Evolutionary conservation across 108 stramenopile genomes (phyloP), one percentile per base, ranked within the genome.

Genomic region (Chaetoceros muelleri): DNA sequence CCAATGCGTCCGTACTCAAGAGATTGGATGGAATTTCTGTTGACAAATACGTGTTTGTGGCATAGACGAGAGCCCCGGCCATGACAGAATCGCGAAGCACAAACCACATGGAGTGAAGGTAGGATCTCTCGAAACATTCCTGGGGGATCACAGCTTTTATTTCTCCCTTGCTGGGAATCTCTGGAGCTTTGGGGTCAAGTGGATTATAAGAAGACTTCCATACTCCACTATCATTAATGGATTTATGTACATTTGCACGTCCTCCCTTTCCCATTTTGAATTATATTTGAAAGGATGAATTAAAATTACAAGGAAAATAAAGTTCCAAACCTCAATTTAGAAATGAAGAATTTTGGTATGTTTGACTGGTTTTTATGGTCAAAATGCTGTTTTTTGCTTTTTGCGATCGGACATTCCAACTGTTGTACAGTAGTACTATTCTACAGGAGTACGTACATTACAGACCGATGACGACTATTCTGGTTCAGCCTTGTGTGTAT

Each of bases 121-220:
- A 76, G 53, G 76, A 80, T 59, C 96, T 82, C 58, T 97, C 66
- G 66, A 99, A 99, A 77, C 96, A 97, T 64, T 97, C 88, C 50
- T 62, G 70, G 18, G 91, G 91, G 63, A 93, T 93, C 44, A 75
- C 72, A 24, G 84, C 88, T 67, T 90, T 92, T 71, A 93, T 87
- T 69, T 92, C 77, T 25, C 85, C 87, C 63, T 90, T 87, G 66
- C 87, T 74, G 19, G 94, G 94, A 34, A 95, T 81, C 23, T 72
- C 71, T 5, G 87, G 87, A 13, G 91, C 86, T 53, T 87, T 78
- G 56, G 75, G 73, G 45, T 81, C 87, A 55, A 82, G 56, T 17
- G 92, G 92, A 58, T 93, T 81, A 82, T 93, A 93, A 24, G 84
- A 67, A 31, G 81, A 81, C 22, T 60, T 76, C 87, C 87, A 89